Percentiles rank a stretch among this genome's conserved stretches.
Conservation (phyloP, 805 yeast genomes). For the Grigorovia transvaalensis region DNA sequence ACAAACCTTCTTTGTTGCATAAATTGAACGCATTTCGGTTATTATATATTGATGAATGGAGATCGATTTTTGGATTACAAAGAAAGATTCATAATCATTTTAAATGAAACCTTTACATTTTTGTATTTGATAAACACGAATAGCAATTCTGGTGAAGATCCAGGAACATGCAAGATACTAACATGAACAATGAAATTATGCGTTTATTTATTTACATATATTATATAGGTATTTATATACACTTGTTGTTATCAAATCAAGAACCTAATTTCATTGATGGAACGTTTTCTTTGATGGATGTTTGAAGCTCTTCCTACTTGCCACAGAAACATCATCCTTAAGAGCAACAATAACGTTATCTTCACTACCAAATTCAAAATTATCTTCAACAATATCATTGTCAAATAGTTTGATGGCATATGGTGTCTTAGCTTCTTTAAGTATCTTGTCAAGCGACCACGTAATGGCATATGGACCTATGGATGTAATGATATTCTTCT, state of each 20-base stretch:
- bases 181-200: neutral
- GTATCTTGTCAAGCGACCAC: conserved; percentile 61
- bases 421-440: conserved; percentile 36
- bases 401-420: conserved; percentile 56
- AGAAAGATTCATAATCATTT: conserved; percentile 14
- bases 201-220: neutral
- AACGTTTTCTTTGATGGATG: conserved; percentile 30
- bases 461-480: conserved; percentile 74
- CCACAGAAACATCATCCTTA: conserved; percentile 68
- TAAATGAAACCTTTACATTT: conserved; percentile 6
- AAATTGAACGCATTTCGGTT: conserved; percentile 50
- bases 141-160: neutral
- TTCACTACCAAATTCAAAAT: conserved; percentile 66
- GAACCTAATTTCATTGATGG: neutral
- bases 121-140: neutral
- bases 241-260: neutral
- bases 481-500: conserved; percentile 64
- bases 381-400: conserved; percentile 59
- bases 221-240: neutral
- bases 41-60: conserved; percentile 52
- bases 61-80: conserved; percentile 40
- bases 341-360: conserved; percentile 63
- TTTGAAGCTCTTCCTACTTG: conserved; percentile 47
- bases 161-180: too few species aligned
- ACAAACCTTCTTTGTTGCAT: conserved; percentile 43